Evolutionary conservation across 345 rosid genomes (phyloP).

Genomic region (Aquilaria sinensis): DNA sequence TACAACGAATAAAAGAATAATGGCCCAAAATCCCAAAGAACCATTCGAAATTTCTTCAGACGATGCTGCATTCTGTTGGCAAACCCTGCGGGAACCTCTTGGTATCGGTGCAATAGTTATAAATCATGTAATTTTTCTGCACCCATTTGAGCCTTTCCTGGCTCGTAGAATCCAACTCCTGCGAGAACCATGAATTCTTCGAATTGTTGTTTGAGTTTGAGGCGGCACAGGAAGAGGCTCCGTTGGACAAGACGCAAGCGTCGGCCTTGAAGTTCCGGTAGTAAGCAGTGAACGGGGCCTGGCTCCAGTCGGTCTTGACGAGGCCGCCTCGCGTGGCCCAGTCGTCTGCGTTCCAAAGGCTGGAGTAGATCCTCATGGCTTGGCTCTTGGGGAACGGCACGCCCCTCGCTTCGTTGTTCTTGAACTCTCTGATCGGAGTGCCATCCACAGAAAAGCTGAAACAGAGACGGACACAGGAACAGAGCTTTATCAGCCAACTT

Average conservation of each 20-base stretch:
- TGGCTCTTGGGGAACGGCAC: slow-evolving; percentile 54
- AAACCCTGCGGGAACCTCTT: slow-evolving; percentile 24
- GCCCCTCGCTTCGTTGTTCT: slow-evolving; percentile 44
- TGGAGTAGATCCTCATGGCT: slow-evolving; percentile 52
- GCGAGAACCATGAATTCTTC: slow-evolving; percentile 27
- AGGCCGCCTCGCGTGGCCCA: slow-evolving; percentile 79
- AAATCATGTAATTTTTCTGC: slow-evolving; percentile 36
- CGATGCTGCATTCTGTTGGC: slow-evolving; percentile 23
- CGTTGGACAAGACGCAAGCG: slow-evolving; percentile 29
- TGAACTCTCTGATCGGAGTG: slow-evolving; percentile 62
- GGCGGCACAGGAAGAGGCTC: slow-evolving; percentile 19
- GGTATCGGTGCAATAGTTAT: slow-evolving; percentile 28
- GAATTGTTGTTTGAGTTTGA: not conserved
- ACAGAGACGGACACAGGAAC: not conserved
- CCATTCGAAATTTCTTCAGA: not conserved
- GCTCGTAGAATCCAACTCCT: slow-evolving; percentile 30
- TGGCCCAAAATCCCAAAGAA: not conserved
- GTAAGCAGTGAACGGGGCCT: slow-evolving; percentile 56
- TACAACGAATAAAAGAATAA: not conserved
- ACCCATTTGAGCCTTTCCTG: slow-evolving; percentile 41
- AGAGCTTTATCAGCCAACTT: not conserved
- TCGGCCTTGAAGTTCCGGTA: slow-evolving; percentile 36
- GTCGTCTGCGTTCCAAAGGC: slow-evolving; percentile 65
- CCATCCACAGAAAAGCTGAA: slow-evolving; percentile 49
- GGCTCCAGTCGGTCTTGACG: slow-evolving; percentile 56